Percentiles rank a stretch among this genome's conserved stretches.
phyloP scores from a whole-genome alignment of 345 rosid genomes.

The Ricinus communis region DNA sequence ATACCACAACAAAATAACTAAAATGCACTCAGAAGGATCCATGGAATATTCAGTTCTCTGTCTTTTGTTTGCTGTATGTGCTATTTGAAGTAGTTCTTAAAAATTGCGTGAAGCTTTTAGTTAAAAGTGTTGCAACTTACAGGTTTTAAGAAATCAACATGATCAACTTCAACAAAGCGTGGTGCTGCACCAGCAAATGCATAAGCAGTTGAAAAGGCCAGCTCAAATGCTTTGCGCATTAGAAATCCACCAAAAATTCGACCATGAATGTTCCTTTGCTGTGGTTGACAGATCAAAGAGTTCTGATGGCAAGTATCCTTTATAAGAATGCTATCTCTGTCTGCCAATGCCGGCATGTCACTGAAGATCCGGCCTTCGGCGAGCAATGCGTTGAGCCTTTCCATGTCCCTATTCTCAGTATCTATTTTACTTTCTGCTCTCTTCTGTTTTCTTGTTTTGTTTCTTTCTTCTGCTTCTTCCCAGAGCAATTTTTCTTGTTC shows the following conservation, averaged over 20 bases:
- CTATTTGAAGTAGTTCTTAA: neutral
- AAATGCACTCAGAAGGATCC: neutral
- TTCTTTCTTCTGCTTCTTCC: constrained; percentile 84
- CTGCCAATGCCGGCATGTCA: constrained; percentile 94
- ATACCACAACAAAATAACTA: neutral
- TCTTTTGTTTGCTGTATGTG: neutral
- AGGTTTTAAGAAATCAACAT: constrained; percentile 80
- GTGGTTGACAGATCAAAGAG: constrained; percentile 83
- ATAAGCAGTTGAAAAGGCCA: constrained; percentile 82
- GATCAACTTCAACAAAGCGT: constrained; percentile 77
- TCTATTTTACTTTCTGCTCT: constrained; percentile 40
- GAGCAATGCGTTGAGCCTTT: constrained; percentile 56
- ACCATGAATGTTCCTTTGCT: constrained; percentile 83
- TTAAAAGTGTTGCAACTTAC: constrained; percentile 42
- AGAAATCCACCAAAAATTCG: constrained; percentile 86
- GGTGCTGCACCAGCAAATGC: constrained; percentile 86
- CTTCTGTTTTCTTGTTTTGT: constrained; percentile 58
- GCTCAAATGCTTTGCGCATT: constrained; percentile 82
- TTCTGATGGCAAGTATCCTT: constrained; percentile 61
- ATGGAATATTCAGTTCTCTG: neutral
- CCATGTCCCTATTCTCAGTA: constrained; percentile 35
- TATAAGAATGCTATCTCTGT: constrained; percentile 83
- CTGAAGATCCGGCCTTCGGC: constrained; percentile 79
- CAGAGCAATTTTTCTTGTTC: constrained; percentile 63
- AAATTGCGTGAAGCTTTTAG: neutral